Percentiles rank a stretch among this genome's conserved stretches.
These are phyloP conservation scores for Aechmea fasciata DNA, from an alignment of 176 grass and related monocot species.

Conservation along the genomic window DNA sequence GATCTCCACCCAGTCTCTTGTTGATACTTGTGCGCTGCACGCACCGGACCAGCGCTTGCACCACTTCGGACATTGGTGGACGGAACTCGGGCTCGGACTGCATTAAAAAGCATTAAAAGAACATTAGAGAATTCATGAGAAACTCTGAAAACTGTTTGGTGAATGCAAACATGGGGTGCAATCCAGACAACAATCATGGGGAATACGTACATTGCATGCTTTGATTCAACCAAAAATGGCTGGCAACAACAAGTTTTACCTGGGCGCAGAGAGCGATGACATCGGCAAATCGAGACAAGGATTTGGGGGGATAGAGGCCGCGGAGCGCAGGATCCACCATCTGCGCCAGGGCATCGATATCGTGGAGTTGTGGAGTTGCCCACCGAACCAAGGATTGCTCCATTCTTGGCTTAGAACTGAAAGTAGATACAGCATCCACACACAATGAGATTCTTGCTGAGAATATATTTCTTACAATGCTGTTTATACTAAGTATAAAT, in stretches of 20 bases:
- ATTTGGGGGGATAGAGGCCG: constrained; percentile 67
- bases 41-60: constrained; percentile 50
- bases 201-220: not conserved
- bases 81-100: constrained; percentile 66
- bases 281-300: constrained; percentile 73
- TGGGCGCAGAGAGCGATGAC: constrained; percentile 54
- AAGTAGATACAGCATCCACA: not conserved
- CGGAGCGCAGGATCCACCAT: constrained; percentile 75
- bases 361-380: constrained; percentile 57
- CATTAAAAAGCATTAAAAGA: constrained; percentile 10
- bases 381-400: constrained; percentile 67
- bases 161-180: not conserved
- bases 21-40: constrained; percentile 41
- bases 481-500: not conserved
- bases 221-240: not conserved
- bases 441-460: not conserved
- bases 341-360: constrained; percentile 39
- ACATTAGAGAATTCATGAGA: constrained; percentile 1
- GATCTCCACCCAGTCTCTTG: constrained; percentile 30
- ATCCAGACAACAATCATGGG: not conserved
- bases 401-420: constrained; percentile 50
- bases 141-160: not conserved
- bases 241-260: constrained; percentile 27
- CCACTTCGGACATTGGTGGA: constrained; percentile 77
- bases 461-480: not conserved